A percentile compares a stretch with the other conserved stretches of the same genome.
These are phyloP conservation scores for Monilinia aucupariae DNA, from an alignment of 2,329 filamentous ascomycete species.

Conservation along the genomic window DNA sequence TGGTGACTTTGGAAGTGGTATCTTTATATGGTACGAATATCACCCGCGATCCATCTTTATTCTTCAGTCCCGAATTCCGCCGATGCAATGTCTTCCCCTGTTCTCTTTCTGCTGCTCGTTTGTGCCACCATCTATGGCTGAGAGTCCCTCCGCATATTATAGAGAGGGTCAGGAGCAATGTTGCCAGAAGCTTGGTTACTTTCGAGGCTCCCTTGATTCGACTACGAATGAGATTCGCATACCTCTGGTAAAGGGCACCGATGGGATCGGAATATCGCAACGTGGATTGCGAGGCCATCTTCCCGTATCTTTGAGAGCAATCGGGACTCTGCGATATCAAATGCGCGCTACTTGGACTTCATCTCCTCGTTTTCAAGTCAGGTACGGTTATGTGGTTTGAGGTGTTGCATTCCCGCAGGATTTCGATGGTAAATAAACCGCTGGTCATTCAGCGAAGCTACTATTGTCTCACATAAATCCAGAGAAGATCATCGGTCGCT, in stretches of 20 bases:
- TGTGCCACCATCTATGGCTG: conserved; percentile 70
- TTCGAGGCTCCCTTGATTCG: conserved; percentile 61
- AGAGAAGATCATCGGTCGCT: not conserved
- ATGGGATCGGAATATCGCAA: conserved; percentile 67
- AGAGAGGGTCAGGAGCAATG: conserved; percentile 67
- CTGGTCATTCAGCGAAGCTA: conserved; percentile 9
- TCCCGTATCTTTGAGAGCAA: not conserved
- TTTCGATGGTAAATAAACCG: not conserved
- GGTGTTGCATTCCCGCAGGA: conserved; percentile 12
- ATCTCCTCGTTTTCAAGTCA: conserved; percentile 10
- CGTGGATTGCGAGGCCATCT: conserved; percentile 85
- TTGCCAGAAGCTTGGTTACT: conserved; percentile 67
- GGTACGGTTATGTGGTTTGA: not conserved
- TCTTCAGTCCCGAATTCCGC: conserved; percentile 85
- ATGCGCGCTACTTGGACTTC: conserved; percentile 10
- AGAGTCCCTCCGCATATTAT: conserved; percentile 78
- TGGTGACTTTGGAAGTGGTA: conserved; percentile 82
- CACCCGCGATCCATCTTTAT: conserved; percentile 90
- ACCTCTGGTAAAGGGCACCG: conserved; percentile 57
- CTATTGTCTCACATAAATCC: conserved; percentile 4
- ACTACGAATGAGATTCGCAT: conserved; percentile 47
- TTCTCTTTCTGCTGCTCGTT: conserved; percentile 69
- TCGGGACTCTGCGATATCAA: not conserved
- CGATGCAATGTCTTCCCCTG: conserved; percentile 77
- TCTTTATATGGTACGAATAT: conserved; percentile 93